A percentile compares a stretch with the other conserved stretches of the same genome.
Conservation (phyloP, 169 alveolate genomes). For the Plasmodium coatneyi region DNA sequence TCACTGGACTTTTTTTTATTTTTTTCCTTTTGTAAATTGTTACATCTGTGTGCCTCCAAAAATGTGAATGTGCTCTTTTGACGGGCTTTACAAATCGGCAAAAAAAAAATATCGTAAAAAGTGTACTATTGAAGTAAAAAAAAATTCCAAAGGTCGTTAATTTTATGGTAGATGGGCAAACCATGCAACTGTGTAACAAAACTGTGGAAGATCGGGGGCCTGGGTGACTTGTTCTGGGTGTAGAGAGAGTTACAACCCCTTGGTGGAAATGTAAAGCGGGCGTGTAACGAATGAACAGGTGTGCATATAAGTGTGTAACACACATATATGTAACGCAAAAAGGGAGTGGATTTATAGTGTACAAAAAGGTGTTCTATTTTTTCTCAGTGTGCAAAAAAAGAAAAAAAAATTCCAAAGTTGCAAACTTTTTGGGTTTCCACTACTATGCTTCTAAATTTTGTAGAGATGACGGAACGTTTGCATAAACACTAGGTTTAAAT, state of each 20-base stretch:
- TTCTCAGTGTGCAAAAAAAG: background rate
- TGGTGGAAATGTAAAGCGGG: background rate
- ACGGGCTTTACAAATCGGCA: background rate
- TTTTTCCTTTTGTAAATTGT: background rate
- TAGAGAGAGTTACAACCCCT: background rate
- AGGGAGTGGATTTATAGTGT: background rate
- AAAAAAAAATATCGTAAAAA: background rate
- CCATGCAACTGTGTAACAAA: constrained; percentile 1
- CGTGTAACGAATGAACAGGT: background rate
- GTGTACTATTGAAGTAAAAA: background rate
- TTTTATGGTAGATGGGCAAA: background rate
- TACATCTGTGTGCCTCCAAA: background rate
- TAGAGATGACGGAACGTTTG: background rate
- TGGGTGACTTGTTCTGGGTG: background rate
- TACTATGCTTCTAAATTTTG: background rate
- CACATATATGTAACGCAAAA: background rate
- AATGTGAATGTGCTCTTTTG: background rate
- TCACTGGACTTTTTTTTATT: background rate
- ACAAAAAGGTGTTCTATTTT: background rate
- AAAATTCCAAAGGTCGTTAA: background rate
- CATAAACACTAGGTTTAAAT: background rate
- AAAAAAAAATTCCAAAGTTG: background rate
- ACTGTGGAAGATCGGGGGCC: background rate
- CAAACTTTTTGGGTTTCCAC: background rate
- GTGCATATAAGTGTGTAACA: background rate